Base-by-base conservation (phyloP, 306 rosid species). In the Hippophae rhamnoides region DNA sequence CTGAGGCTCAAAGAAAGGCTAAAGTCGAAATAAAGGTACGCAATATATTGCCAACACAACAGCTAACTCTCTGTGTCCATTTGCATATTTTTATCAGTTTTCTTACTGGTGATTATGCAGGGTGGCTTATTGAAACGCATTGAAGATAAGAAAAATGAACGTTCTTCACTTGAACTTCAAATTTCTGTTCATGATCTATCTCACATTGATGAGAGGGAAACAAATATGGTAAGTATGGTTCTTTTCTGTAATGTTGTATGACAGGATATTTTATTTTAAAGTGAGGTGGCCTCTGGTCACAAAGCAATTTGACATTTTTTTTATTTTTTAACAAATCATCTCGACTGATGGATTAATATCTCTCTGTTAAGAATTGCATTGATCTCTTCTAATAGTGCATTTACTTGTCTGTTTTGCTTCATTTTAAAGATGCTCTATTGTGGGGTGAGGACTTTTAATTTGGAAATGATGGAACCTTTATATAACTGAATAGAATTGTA, bases 121-220 rank as follows among this genome's bases (percentile, higher is more conserved):
- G 69, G 49, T 71, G 87, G 69, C 76, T 76, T 76, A 40, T n/a
- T 66, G 64, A 87, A 76, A 74, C 80, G 92, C 66, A 81, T 87
- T 63, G 81, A 83, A 72, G 92, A 71, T 55, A 90, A 83, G 82
- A 73, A 79, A 61, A 65, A 26, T 13, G 96, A 85, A 68, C 84
- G 66, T 2, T 78, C 81, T 63, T 70, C 71, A 50, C 72, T 71
- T 44, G 96, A 87, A 81, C 79, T 63, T 65, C 61, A 74, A 74
- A 72, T 80, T 69, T 67, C 89, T 40, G 67, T 78, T 58, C 61
- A 67, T 54, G 62, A 85, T 69, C 65, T 87, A 61, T 79, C 84
- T 76, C 82, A 64, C 47, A 78, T 87, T 60, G 92, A 87, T 60
- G 93, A 87, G 73, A 80, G 80, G 75, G 98, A 92, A 43, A 92